These are phyloP conservation scores for Aspergillus homomorphus DNA, from an alignment of 495 filamentous ascomycete species.

Conservation along the genomic window DNA sequence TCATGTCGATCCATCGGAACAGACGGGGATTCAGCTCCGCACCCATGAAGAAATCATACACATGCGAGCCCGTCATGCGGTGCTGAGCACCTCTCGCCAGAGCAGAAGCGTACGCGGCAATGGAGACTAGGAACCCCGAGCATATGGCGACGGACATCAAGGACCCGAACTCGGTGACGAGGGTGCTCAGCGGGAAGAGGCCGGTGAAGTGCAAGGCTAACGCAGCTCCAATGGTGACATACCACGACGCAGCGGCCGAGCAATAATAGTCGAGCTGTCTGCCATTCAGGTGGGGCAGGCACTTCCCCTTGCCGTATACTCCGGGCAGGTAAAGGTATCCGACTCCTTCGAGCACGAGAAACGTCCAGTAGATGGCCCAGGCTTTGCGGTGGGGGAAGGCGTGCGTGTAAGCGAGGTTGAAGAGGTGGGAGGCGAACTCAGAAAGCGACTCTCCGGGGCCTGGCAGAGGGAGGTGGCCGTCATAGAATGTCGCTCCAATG, in stretches of 20 bases:
- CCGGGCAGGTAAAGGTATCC: constrained; percentile 80
- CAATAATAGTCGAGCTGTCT: constrained; percentile 85
- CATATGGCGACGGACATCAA: constrained; percentile 83
- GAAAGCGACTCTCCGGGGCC: constrained; percentile 52
- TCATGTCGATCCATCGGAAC: constrained; percentile 87
- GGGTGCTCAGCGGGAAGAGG: constrained; percentile 76
- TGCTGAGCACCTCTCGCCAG: constrained; percentile 73
- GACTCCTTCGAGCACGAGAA: constrained; percentile 68
- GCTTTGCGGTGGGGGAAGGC: constrained; percentile 72
- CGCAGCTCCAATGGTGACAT: constrained; percentile 68
- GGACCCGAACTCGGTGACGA: constrained; percentile 87
- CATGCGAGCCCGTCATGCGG: constrained; percentile 84
- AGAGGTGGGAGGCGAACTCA: constrained; percentile 65
- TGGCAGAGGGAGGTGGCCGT: constrained; percentile 71
- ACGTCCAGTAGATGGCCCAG: constrained; percentile 86
- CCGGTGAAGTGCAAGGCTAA: constrained; percentile 67
- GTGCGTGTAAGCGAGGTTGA: constrained; percentile 64
- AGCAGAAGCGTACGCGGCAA: constrained; percentile 79
- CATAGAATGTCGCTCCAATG: constrained; percentile 86
- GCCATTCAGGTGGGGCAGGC: constrained; percentile 70
- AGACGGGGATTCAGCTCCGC: constrained; percentile 92
- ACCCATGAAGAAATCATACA: constrained; percentile 99
- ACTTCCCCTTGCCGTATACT: constrained; percentile 73
- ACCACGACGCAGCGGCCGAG: constrained; percentile 76
- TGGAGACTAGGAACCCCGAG: constrained; percentile 72